Conservation (phyloP, 2,329 filamentous ascomycete species). For the Aureobasidium subglaciale region DNA sequence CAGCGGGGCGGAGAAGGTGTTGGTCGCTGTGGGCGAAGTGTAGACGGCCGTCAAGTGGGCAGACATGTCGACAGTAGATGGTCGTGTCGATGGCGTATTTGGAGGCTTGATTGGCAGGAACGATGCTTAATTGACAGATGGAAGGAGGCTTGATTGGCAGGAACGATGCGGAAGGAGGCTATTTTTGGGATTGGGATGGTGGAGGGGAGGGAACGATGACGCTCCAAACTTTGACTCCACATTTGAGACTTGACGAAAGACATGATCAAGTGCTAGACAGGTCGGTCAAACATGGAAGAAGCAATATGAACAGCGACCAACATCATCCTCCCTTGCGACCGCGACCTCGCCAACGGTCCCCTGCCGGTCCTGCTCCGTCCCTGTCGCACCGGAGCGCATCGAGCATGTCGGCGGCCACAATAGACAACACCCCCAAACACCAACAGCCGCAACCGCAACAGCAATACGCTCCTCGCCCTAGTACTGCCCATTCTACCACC, state of each 20-base stretch:
- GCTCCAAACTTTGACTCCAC: not conserved
- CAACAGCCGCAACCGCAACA: not conserved
- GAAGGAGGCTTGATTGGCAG: not conserved
- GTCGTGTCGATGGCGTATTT: not conserved
- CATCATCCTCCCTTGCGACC: not conserved
- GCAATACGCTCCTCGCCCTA: not conserved
- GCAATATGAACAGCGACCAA: not conserved
- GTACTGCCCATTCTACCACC: constrained; percentile 2
- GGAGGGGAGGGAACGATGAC: not conserved
- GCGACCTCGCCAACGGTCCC: not conserved
- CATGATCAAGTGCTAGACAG: not conserved
- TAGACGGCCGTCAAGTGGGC: constrained; percentile 23
- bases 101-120: not conserved
- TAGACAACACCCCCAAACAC: not conserved
- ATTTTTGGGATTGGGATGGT: not conserved
- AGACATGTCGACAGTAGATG: not conserved
- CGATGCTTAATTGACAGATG: not conserved
- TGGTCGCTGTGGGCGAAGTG: constrained; percentile 20
- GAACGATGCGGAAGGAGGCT: not conserved
- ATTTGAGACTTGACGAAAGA: not conserved
- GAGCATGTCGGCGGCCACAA: constrained; percentile 7
- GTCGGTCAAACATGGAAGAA: not conserved
- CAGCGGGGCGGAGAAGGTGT: constrained; percentile 22
- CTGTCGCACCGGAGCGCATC: constrained; percentile 9
- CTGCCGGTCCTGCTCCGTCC: not conserved